Conservation (phyloP, 768 basidiomycete species). For the Pilatotrama ljubarskyi region DNA sequence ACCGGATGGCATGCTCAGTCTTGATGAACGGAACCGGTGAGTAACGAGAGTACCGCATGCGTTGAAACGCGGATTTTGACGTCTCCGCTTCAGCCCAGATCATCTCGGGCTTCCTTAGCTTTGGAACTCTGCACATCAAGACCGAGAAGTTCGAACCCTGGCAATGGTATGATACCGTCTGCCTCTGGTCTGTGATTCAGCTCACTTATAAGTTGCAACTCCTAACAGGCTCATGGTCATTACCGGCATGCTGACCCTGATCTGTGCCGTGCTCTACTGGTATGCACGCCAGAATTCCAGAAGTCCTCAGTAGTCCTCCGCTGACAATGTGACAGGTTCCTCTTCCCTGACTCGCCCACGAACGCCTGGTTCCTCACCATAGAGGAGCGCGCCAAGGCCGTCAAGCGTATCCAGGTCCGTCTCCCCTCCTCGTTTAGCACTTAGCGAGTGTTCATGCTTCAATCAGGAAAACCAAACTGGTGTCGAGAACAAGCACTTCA, state of each 20-base stretch:
- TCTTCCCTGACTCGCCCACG: conserved; percentile 76
- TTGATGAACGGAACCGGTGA: conserved; percentile 75
- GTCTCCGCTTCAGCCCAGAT: conserved; percentile 60
- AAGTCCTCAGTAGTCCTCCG: no score
- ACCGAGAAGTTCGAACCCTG: conserved; percentile 61
- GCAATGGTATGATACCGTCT: conserved; percentile 54
- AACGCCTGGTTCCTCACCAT: conserved; percentile 72
- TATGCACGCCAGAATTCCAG: conserved; percentile 6
- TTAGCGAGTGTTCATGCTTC: not conserved
- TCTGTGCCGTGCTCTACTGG: conserved; percentile 57
- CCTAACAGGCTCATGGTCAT: conserved; percentile 64
- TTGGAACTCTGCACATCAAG: conserved; percentile 63
- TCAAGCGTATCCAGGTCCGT: conserved; percentile 61
- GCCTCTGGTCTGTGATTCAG: not conserved
- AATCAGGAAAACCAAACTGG: conserved; percentile 73
- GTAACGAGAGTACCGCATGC: not conserved
- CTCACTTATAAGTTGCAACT: not conserved
- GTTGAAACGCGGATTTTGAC: not conserved
- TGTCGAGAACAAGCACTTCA: conserved; percentile 80
- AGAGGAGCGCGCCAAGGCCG: conserved; percentile 61
- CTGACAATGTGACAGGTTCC: conserved; percentile 44
- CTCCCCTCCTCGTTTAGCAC: no score
- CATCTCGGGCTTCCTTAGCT: conserved; percentile 67
- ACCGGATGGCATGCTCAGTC: conserved; percentile 38
- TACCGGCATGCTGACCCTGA: conserved; percentile 58